These are phyloP conservation scores for Trametes cubensis DNA, from an alignment of 768 basidiomycete species.

Conservation along the genomic window DNA sequence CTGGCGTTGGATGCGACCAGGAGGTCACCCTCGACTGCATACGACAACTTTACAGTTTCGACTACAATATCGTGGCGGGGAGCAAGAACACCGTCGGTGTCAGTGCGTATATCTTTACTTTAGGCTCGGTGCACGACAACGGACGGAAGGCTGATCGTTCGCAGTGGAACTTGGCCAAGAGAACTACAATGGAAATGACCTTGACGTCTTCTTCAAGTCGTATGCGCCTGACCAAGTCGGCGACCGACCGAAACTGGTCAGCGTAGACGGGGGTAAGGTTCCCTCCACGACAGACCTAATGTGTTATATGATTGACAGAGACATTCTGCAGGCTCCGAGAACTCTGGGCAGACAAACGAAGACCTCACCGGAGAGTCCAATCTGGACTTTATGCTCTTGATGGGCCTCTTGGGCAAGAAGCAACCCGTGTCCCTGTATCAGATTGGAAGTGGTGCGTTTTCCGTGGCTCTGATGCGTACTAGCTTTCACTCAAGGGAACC, in stretches of 20 bases:
- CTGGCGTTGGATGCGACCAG: conserved; percentile 17
- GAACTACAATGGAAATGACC: conserved; percentile 43
- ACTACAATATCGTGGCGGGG: conserved; percentile 25
- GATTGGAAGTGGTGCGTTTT: conserved; percentile 12
- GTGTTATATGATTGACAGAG: too few species aligned
- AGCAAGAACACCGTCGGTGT: conserved; percentile 34
- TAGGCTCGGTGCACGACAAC: too few species aligned
- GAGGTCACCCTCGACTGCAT: conserved; percentile 35
- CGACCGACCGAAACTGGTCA: conserved; percentile 38
- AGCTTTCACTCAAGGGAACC: too few species aligned
- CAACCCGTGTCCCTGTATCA: conserved; percentile 21
- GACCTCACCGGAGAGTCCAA: conserved; percentile 62
- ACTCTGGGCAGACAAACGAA: conserved; percentile 40
- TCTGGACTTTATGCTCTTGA: conserved; percentile 70
- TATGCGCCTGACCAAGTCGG: conserved; percentile 44
- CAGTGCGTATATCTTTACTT: conserved; percentile 29
- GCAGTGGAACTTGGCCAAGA: conserved; percentile 46
- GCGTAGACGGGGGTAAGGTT: conserved; percentile 39
- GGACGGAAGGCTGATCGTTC: background rate
- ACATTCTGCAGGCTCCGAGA: background rate
- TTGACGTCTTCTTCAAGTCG: conserved; percentile 44
- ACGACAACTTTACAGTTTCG: conserved; percentile 33
- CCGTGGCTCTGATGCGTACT: background rate
- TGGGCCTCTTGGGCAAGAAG: conserved; percentile 41
- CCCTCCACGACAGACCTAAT: background rate